Evolutionary conservation across 495 filamentous ascomycete genomes (phyloP), one percentile per base, ranked within the genome.

Genomic region (Staphylotrichum longicolle): DNA sequence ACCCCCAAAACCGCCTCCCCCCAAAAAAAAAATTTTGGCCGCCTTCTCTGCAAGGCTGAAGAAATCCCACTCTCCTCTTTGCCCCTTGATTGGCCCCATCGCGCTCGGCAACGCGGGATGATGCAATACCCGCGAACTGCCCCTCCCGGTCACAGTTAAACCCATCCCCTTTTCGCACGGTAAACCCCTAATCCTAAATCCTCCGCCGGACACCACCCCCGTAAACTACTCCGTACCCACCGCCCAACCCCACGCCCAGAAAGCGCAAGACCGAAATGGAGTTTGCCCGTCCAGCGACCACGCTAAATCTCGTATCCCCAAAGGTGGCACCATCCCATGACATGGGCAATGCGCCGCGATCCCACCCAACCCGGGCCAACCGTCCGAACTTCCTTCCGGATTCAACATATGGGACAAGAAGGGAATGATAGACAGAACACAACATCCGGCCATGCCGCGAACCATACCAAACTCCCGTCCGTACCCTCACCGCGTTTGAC

Each of bases 31-130:
- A 60, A 47, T 27, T 37, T 12, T 39, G 5, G 27, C 4, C 46
- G 60, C 60, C 60, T 62, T 52, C 32, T 50, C 46, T 57, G 54
- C 60, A 62, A 62, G 60, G 60, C 60, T 62, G 54, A 51, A 35
- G n/a, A 32, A 32, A 7, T 34, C 10, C 33, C 33, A 54, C 15
- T 14, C 5, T 12, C 6, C 8, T 2, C n/a, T 39, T 39, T 6
- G 37, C 9, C 27, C 3, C 33, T 11, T 37, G 3, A 61, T 55
- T 55, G 50, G 59, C 33, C 44, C 14, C 20, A 46, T 0, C 15
- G 8, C n/a, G 2, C 7, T 14, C 32, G 34, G 32, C 40, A 53
- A 46, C 7, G 34, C 40, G 40, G 58, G 51, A 54, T 45, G 41
- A 55, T 61, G 58, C 50, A 48, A 48, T 54, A 40, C 41, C 44